Evolutionary conservation across 2,329 filamentous ascomycete genomes (phyloP).

Genomic region (Trichoderma sp.): DNA sequence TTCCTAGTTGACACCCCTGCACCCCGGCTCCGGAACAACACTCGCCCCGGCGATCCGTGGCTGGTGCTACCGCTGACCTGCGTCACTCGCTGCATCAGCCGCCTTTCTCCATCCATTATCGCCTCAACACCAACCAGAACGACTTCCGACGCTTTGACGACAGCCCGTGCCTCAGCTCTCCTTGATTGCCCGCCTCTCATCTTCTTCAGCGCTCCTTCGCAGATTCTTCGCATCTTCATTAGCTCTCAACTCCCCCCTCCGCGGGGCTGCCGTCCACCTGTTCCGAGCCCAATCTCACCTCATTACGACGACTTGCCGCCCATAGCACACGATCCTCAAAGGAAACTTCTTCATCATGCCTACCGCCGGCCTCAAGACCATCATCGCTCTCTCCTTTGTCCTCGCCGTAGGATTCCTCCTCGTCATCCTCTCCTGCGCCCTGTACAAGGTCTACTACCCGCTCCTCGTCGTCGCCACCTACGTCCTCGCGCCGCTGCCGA

Average conservation of each 20-base stretch:
- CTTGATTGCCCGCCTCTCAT: background rate
- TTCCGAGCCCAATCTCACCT: background rate
- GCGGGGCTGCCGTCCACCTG: conserved; percentile 17
- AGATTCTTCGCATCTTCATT: background rate
- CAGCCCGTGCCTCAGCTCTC: background rate
- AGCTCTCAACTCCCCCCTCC: conserved; percentile 9
- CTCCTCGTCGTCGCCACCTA: conserved; percentile 95
- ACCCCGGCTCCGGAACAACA: conserved; percentile 23
- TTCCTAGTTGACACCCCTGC: conserved; percentile 20
- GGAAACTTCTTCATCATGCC: conserved; percentile 46
- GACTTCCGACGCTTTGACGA: conserved; percentile 2
- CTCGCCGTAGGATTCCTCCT: conserved; percentile 98
- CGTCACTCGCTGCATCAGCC: conserved; percentile 19
- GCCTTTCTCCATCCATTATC: background rate
- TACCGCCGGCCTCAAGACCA: conserved; percentile 94
- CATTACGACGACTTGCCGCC: conserved; percentile 6
- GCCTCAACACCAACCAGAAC: conserved; percentile 13
- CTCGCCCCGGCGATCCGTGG: background rate
- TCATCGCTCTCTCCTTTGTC: conserved; percentile 98
- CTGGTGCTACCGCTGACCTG: background rate
- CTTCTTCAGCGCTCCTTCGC: background rate
- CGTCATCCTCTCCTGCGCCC: conserved; percentile 94
- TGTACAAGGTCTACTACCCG: conserved; percentile 93
- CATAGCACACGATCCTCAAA: background rate
- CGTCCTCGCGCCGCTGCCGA: conserved; percentile 87